These are phyloP conservation scores for Aspergillus transmontanensis DNA, from an alignment of 2,329 filamentous ascomycete species.

Conservation along the genomic window DNA sequence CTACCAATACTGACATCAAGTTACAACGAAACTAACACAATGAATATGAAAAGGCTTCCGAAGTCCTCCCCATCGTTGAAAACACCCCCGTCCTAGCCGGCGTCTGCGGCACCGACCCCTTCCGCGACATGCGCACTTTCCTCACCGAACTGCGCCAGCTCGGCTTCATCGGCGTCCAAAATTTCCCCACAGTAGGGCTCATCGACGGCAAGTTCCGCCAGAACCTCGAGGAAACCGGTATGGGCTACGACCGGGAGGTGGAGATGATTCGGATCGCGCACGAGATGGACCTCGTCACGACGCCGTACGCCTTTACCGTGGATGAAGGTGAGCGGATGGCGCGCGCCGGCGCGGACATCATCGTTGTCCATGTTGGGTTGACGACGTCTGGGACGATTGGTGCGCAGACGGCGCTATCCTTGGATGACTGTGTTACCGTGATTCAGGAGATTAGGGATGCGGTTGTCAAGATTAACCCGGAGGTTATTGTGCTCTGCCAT, in stretches of 20 bases:
- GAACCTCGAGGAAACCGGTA: slow-evolving; percentile 71
- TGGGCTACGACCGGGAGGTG: slow-evolving; percentile 69
- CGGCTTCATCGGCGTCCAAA: slow-evolving; percentile 71
- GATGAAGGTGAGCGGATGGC: slow-evolving; percentile 66
- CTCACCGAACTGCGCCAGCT: slow-evolving; percentile 61
- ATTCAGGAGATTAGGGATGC: slow-evolving; percentile 67
- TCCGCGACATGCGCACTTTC: slow-evolving; percentile 64
- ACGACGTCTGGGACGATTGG: slow-evolving; percentile 68
- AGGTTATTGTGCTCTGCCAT: slow-evolving; percentile 70
- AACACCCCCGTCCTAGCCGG: slow-evolving; percentile 69
- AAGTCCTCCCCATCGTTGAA: slow-evolving; percentile 67
- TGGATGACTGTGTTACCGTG: slow-evolving; percentile 65
- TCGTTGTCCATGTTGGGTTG: slow-evolving; percentile 70
- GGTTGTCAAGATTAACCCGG: slow-evolving; percentile 56
- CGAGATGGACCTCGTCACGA: slow-evolving; percentile 64
- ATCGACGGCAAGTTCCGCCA: slow-evolving; percentile 69
- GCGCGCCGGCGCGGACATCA: slow-evolving; percentile 64
- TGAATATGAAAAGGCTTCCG: slow-evolving; percentile 51
- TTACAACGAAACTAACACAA: not conserved
- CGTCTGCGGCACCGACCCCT: slow-evolving; percentile 71
- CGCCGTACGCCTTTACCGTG: slow-evolving; percentile 69
- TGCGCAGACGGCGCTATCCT: slow-evolving; percentile 60
- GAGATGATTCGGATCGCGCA: slow-evolving; percentile 66
- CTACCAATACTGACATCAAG: not conserved
- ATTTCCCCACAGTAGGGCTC: slow-evolving; percentile 72